Percentiles rank a stretch among this genome's conserved stretches.
These are phyloP conservation scores for Amaranthus cruentus DNA, from an alignment of 148 eudicot species.

Conservation along the genomic window DNA sequence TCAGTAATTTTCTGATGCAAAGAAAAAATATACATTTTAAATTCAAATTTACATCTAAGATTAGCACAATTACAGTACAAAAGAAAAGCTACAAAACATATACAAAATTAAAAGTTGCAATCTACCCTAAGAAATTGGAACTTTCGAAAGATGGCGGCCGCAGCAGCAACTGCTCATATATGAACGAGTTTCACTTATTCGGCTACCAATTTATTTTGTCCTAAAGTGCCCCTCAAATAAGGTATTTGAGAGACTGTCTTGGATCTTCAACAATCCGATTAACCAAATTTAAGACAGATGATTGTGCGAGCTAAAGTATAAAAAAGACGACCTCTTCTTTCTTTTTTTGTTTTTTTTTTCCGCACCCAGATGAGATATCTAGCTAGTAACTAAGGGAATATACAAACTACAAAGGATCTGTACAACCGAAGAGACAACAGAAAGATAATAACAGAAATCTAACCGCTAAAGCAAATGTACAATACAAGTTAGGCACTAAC, in stretches of 20 bases:
- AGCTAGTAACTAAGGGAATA: conserved; percentile 26
- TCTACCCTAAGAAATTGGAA: background rate
- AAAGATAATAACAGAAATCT: conserved; percentile 3
- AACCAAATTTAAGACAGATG: background rate
- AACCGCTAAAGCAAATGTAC: conserved; percentile 14
- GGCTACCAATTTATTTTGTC: conserved; percentile 15
- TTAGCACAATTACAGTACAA: background rate
- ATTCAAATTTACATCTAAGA: background rate
- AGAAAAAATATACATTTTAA: no score
- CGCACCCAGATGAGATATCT: background rate
- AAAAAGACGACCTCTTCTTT: conserved; percentile 1
- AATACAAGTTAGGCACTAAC: conserved; percentile 7
- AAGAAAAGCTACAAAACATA: background rate
- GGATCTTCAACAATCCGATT: background rate
- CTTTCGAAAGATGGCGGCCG: background rate
- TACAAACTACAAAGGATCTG: conserved; percentile 29
- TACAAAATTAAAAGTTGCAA: background rate
- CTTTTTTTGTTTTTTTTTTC: background rate
- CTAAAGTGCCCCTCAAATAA: conserved; percentile 22
- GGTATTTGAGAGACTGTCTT: conserved; percentile 11
- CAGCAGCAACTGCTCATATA: background rate
- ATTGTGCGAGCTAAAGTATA: conserved; percentile 13
- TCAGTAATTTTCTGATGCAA: no score
- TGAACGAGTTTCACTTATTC: background rate
- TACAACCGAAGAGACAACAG: conserved; percentile 9